Evolutionary conservation across 148 eudicot genomes (phyloP).

Genomic region (Vaccinium macrocarpon): DNA sequence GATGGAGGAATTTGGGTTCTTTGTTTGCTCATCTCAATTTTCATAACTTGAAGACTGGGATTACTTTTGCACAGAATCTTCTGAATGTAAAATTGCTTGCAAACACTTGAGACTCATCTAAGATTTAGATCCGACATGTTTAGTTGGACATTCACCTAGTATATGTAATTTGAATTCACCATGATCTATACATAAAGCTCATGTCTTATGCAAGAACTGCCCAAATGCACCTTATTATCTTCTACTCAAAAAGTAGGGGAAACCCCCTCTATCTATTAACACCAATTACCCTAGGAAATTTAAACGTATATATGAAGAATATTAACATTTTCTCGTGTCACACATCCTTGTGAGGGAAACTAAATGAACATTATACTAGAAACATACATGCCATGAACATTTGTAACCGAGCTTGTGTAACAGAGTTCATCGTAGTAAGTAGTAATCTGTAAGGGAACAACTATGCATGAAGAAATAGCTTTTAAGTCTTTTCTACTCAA

Average conservation of each 20-base stretch:
- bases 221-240: background rate
- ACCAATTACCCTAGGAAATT: background rate
- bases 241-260: too few relatives aligned
- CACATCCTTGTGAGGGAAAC: too few relatives aligned
- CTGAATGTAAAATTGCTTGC: background rate
- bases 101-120: background rate
- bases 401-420: background rate
- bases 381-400: too few relatives aligned
- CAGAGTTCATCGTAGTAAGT: background rate
- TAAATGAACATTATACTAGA: too few relatives aligned
- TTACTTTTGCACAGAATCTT: background rate
- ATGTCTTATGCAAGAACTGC: background rate
- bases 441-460: background rate
- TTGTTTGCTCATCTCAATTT: background rate
- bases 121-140: background rate
- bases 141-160: background rate
- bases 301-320: background rate
- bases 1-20: background rate
- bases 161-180: background rate
- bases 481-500: background rate
- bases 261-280: background rate
- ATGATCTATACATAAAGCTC: background rate
- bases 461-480: background rate
- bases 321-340: too few relatives aligned
- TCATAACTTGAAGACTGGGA: background rate